These are phyloP conservation scores for Mucor plumbeus DNA, from an alignment of 371 early-diverging fungal genomes.

Conservation along the genomic window DNA sequence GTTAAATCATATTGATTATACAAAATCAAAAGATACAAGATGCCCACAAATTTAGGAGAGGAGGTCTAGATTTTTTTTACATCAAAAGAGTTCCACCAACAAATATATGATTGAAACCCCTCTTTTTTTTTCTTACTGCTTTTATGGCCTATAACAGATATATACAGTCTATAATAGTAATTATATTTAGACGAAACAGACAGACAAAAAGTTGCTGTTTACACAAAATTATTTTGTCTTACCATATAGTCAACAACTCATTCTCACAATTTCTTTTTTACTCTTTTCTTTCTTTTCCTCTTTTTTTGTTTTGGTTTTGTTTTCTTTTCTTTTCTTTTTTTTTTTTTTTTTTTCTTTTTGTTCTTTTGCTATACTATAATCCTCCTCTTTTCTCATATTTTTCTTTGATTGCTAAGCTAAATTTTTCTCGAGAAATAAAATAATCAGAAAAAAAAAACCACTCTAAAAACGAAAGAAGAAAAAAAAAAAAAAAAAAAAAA, in stretches of 20 bases:
- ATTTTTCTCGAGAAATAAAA: background rate
- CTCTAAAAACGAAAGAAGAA: background rate
- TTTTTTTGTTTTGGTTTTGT: background rate
- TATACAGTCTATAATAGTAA: no score
- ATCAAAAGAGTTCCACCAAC: background rate
- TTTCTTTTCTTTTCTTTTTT: background rate
- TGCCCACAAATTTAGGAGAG: background rate
- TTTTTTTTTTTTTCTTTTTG: constrained; percentile 7
- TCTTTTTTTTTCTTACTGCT: background rate
- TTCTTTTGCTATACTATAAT: background rate
- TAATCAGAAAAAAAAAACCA: background rate
- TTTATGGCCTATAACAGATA: background rate
- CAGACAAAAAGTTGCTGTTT: background rate
- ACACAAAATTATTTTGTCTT: constrained; percentile 11
- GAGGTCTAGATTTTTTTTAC: constrained; percentile 3
- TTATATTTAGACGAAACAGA: background rate
- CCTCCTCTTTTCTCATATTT: background rate
- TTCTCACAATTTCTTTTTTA: background rate
- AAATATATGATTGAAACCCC: constrained; percentile 3
- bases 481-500: background rate
- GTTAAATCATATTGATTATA: background rate
- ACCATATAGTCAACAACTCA: background rate
- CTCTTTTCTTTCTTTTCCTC: background rate
- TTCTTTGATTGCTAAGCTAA: background rate
- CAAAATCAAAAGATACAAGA: background rate